Percentiles rank a stretch among this genome's conserved stretches.
phyloP scores from a whole-genome alignment of 1,284 basidiomycete genomes.

The Heterobasidion annosum region DNA sequence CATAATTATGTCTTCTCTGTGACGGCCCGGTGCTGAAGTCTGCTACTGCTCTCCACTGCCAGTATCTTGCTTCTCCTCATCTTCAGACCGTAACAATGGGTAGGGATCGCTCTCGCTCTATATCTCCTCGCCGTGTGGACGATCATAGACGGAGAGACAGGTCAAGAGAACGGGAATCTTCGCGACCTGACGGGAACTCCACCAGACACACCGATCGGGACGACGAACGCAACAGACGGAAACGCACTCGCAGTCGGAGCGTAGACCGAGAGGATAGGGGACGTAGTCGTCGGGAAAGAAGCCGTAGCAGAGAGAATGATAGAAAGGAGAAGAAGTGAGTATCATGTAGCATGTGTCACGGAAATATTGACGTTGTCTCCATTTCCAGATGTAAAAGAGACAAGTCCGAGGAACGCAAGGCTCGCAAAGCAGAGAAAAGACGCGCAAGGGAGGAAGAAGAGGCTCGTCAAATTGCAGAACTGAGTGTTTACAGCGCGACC shows the following conservation, averaged over 20 bases:
- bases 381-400: conserved; percentile 62
- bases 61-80: background rate
- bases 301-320: conserved; percentile 31
- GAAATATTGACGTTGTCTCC: background rate
- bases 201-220: conserved; percentile 23
- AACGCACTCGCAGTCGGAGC: conserved; percentile 31
- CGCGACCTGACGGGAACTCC: conserved; percentile 22
- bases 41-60: background rate
- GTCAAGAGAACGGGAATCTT: conserved; percentile 11
- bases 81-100: conserved; percentile 3
- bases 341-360: background rate
- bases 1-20: background rate
- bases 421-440: conserved; percentile 76
- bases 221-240: conserved; percentile 23
- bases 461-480: conserved; percentile 77
- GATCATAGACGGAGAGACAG: conserved; percentile 9
- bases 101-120: conserved; percentile 14
- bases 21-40: background rate
- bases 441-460: conserved; percentile 81
- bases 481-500: conserved; percentile 88
- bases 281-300: conserved; percentile 22
- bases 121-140: conserved; percentile 10
- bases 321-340: conserved; percentile 58
- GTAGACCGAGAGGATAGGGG: conserved; percentile 24
- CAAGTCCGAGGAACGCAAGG: conserved; percentile 68